phyloP scores from a whole-genome alignment of 257 asterid species.

The Apocynum venetum region DNA sequence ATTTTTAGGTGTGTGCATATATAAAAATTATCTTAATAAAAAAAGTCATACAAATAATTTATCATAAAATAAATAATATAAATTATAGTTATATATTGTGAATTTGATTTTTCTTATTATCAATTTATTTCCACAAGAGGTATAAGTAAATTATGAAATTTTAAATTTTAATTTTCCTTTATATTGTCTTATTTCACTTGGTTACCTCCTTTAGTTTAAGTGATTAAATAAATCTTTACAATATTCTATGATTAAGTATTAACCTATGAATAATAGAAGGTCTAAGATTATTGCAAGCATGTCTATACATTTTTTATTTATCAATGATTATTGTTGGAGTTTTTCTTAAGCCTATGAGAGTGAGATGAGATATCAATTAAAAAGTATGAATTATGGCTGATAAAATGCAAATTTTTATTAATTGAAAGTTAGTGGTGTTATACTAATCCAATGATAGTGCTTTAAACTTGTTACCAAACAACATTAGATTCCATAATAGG shows the following conservation, averaged over 20 bases:
- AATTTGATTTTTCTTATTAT: no score
- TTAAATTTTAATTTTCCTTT: no score
- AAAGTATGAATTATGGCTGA: not conserved
- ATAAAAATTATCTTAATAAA: no score
- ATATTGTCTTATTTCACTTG: constrained; percentile 4
- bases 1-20: no score
- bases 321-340: not conserved
- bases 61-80: no score
- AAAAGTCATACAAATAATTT: no score
- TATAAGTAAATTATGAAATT: no score
- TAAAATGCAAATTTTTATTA: not conserved
- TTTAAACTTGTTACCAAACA: constrained; percentile 24
- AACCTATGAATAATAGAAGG: constrained; percentile 5
- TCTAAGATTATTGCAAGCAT: not conserved
- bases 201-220: not conserved
- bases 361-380: constrained; percentile 5
- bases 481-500: constrained; percentile 22
- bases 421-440: not conserved
- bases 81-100: no score
- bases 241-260: not conserved
- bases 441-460: constrained; percentile 15
- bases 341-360: not conserved
- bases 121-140: no score
- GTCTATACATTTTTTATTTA: not conserved
- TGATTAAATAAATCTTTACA: constrained; percentile 1